These are phyloP conservation scores for Fusarium fracticaudum DNA, from an alignment of 2,329 filamentous ascomycete genomes.

Conservation along the genomic window DNA sequence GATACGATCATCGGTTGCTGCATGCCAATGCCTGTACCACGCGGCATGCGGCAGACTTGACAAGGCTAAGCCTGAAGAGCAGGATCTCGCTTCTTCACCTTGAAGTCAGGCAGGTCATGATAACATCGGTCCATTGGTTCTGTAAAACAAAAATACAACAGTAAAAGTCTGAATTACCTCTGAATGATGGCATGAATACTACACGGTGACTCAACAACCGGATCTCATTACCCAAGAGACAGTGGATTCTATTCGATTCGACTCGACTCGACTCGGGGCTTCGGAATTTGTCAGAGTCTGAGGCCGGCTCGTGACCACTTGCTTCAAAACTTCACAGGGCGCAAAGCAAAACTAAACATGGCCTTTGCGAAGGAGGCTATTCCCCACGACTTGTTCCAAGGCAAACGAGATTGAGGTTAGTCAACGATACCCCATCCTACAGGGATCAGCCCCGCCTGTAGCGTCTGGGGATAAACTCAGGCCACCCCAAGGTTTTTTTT, in stretches of 20 bases:
- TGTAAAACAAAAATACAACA: not conserved
- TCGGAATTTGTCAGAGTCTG: conserved; percentile 3
- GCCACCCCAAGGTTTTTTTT: conserved; percentile 25
- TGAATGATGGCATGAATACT: conserved; percentile 13
- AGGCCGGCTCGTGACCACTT: conserved; percentile 13
- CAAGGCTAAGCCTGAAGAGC: conserved; percentile 5
- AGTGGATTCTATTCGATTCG: not conserved
- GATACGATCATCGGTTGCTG: conserved; percentile 7
- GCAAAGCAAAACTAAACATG: conserved; percentile 23
- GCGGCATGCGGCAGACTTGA: not conserved
- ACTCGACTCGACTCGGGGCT: not conserved
- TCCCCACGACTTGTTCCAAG: conserved; percentile 35
- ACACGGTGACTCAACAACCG: conserved; percentile 1
- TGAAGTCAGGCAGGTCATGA: not conserved
- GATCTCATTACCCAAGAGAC: conserved; percentile 10
- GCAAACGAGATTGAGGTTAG: conserved; percentile 39
- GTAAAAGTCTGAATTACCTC: not conserved
- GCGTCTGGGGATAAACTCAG: conserved; percentile 35
- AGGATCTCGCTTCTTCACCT: not conserved
- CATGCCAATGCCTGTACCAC: conserved; percentile 12
- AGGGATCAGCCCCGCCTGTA: conserved; percentile 7
- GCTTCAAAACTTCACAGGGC: conserved; percentile 29
- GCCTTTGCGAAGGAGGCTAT: conserved; percentile 9
- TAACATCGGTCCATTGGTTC: not conserved
- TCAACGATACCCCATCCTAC: conserved; percentile 29